Evolutionary conservation across 1,139 yeast genomes (phyloP).

Genomic region (Pichia sp.): DNA sequence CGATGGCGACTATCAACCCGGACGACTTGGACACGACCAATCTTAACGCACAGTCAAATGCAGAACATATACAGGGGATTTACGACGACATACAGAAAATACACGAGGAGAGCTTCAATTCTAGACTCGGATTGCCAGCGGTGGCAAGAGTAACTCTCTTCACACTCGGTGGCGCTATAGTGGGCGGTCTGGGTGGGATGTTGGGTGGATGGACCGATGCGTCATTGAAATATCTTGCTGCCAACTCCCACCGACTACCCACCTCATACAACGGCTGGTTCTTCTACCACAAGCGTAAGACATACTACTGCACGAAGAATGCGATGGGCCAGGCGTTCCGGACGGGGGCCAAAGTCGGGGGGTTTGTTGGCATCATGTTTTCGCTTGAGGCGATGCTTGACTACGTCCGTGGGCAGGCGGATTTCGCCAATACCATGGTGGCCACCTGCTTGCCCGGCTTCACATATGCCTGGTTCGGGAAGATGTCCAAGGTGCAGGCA

Average conservation of each 20-base stretch:
- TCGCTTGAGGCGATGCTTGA: constrained; percentile 63
- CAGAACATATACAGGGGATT: constrained; percentile 19
- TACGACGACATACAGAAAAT: constrained; percentile 16
- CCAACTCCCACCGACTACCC: constrained; percentile 80
- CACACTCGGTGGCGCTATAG: constrained; percentile 39
- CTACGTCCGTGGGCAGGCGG: constrained; percentile 48
- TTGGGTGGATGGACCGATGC: constrained; percentile 54
- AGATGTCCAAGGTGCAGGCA: constrained; percentile 46
- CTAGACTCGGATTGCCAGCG: constrained; percentile 41
- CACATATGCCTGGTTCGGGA: constrained; percentile 43
- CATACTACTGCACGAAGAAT: constrained; percentile 61
- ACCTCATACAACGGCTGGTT: constrained; percentile 83
- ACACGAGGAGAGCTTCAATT: constrained; percentile 23
- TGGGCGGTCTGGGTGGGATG: constrained; percentile 64
- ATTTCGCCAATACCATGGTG: constrained; percentile 56
- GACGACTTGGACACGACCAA: constrained; percentile 21
- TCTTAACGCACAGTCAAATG: constrained; percentile 20
- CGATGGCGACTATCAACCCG: constrained; percentile 16
- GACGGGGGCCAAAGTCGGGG: constrained; percentile 43
- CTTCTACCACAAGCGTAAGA: constrained; percentile 80
- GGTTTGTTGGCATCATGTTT: constrained; percentile 50
- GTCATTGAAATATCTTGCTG: constrained; percentile 64
- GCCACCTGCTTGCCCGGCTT: constrained; percentile 54
- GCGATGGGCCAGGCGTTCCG: constrained; percentile 47
- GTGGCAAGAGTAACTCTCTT: constrained; percentile 37